Percentiles rank a stretch among this genome's conserved stretches.
Evolutionary conservation across 2,329 filamentous ascomycete genomes (phyloP).

Genomic region (Hymenoscyphus albidus): DNA sequence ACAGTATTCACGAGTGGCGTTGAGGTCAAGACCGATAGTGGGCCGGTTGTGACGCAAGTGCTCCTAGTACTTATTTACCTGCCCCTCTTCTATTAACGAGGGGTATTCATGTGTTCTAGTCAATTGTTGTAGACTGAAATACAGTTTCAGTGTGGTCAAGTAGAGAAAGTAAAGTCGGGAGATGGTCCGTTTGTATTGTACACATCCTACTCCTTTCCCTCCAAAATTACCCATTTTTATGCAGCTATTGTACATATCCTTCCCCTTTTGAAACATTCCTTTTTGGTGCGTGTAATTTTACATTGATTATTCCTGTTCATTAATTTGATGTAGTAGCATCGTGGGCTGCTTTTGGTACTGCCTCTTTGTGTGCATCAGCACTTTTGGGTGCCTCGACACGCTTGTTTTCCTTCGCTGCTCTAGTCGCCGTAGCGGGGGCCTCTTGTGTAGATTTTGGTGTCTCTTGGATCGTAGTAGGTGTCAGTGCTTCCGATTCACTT

Average conservation of each 20-base stretch:
- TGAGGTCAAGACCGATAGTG: no score
- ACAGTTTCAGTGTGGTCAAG: no score
- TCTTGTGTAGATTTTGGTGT: background rate
- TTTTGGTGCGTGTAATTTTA: background rate
- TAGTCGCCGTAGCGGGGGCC: background rate
- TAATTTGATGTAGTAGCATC: constrained; percentile 1
- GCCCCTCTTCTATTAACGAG: no score
- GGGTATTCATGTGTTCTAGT: no score
- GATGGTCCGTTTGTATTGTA: no score
- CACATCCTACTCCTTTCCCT: no score
- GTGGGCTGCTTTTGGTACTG: constrained; percentile 3
- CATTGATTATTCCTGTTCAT: background rate
- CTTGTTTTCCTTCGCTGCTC: background rate
- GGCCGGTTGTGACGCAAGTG: no score
- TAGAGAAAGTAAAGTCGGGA: no score
- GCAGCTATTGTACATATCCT: background rate
- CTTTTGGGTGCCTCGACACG: background rate
- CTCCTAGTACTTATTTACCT: no score
- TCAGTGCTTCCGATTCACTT: background rate
- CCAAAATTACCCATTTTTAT: background rate
- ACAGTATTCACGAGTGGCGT: no score
- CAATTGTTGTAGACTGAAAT: no score
- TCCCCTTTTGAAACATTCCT: background rate
- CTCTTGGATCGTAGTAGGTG: background rate
- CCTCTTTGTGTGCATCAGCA: background rate